Evolutionary conservation across 2,329 filamentous ascomycete genomes (phyloP), one percentile per base, ranked within the genome.

Genomic region (Volutella citrinella): DNA sequence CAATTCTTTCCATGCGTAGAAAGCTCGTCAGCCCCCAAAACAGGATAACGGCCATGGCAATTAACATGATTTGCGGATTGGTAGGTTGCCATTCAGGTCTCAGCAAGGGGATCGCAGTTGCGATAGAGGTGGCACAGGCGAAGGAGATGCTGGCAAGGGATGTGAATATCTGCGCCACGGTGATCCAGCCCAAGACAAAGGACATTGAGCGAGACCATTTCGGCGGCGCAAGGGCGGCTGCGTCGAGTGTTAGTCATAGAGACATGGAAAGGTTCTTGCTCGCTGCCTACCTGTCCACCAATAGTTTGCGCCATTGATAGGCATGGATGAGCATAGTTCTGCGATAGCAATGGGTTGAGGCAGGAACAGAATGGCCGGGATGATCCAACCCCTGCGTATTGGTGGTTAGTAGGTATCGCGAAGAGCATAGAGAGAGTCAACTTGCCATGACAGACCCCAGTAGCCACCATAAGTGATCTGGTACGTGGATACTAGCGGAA

Each of bases 1-100:
- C 22, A 10, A 36, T 11, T 11, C 16, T 13, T 10, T 36, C 33
- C 27, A 36, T 22, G 10, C 17, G 12, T n/a, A 30, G 11, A 14
- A 25, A 4, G 13, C 20, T 23, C 20, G 16, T 6, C 8, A 23
- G 14, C 6, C 11, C 32, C 32, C 33, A 36, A 14, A 31, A 15
- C 2, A 25, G 3, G 5, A 36, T 10, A n/a, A 36, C 10, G 18
- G n/a, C 33, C 33, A 27, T 34, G 5, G 32, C 22, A 7, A 27
- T 28, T 5, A 16, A 23, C 32, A 27, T 34, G 17, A 20, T 21
- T 10, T 34, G 8, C 5, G 66, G 59, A 15, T 54, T 35, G 15
- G 39, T 35, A n/a, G 26, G 19, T 12, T 7, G 5, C 24, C 19
- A 35, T 7, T 23, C 20, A 15, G 20, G 19, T 10, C 13, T 10